Evolutionary conservation across 1,139 yeast species (phyloP), one percentile per base, ranked within the genome.

Genomic region (Spathaspora sp.): DNA sequence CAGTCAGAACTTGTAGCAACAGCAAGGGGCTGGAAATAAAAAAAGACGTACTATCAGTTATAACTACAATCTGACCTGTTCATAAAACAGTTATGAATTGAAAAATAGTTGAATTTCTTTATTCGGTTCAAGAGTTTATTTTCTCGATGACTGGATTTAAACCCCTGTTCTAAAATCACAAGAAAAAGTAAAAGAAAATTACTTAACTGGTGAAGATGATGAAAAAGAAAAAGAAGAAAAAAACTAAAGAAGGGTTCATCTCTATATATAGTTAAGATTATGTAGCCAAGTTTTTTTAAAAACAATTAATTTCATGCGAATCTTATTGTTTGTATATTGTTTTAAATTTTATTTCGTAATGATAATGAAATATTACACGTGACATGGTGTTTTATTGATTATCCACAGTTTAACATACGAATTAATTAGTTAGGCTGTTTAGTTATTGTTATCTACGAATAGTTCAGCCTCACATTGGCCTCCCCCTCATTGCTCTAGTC

Each of bases 381-480:
- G 38, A 34, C 38, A 34, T 34, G 38, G 17, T 34, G 38, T 33
- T 17, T 33, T 17, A 8, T n/a, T 26, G 8, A 33, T 17, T 15
- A 16, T 34, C 38, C 38, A 34, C 38, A 34, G 38, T 34, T 34
- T 34, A 34, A 17, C 38, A 16, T 34, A 34, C 38, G 38, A 34
- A 34, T 10, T 5, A 9, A 13, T 17, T 17, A 17, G 9, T 9
- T 34, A 34, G 38, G 38, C 38, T 34, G 38, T 17, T 34, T 17
- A 17, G 9, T 24, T 34, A 34, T 34, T 34, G 38, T 34, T 34
- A 34, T 34, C 38, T 34, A 34, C 38, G 38, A 34, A 17, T n/a
- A 11, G 37, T 23, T 34, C 38, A 34, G 38, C 38, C 38, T 29
- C 33, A 29, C 34, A 7, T 29, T 20, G 23, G 23, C 13, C 2